Conservation (phyloP, 169 alveolate species). For the Cryptosporidium sp. region DNA sequence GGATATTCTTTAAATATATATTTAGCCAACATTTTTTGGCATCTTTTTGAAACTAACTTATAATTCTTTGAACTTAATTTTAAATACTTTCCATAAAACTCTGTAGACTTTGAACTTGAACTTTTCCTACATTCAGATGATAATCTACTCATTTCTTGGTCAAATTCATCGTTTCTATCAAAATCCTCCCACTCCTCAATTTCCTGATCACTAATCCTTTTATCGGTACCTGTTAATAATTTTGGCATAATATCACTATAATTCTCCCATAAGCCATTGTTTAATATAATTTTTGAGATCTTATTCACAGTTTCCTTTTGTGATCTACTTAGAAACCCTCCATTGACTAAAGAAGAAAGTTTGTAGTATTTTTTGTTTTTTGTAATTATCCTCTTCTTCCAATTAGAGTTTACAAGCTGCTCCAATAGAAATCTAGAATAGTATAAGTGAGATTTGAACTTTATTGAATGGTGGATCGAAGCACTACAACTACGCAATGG, state of each 20-base stretch:
- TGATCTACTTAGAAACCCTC: constrained; percentile 29
- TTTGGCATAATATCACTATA: constrained; percentile 52
- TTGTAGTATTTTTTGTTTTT: constrained; percentile 58
- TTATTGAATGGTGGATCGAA: constrained; percentile 18
- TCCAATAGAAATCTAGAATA: constrained; percentile 49
- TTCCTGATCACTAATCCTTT: neutral
- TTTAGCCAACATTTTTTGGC: constrained; percentile 64
- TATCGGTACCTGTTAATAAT: constrained; percentile 52
- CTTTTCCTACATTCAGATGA: neutral
- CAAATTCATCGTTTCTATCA: constrained; percentile 37
- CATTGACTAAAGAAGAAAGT: constrained; percentile 27
- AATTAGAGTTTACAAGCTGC: constrained; percentile 29
- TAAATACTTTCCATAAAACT: constrained; percentile 47
- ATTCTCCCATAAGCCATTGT: constrained; percentile 56
- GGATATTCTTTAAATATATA: constrained; percentile 69
- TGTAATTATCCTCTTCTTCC: constrained; percentile 46
- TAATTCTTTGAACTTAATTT: constrained; percentile 35
- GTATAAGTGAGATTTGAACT: constrained; percentile 44
- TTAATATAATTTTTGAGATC: constrained; percentile 58
- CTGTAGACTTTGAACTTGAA: neutral
- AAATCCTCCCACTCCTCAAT: constrained; percentile 49
- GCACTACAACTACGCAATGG: constrained; percentile 57
- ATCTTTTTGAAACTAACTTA: constrained; percentile 36
- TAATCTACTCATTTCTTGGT: neutral
- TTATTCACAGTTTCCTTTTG: constrained; percentile 47